Conservation (phyloP, 768 basidiomycete species). For the Dendrothele bispora region DNA sequence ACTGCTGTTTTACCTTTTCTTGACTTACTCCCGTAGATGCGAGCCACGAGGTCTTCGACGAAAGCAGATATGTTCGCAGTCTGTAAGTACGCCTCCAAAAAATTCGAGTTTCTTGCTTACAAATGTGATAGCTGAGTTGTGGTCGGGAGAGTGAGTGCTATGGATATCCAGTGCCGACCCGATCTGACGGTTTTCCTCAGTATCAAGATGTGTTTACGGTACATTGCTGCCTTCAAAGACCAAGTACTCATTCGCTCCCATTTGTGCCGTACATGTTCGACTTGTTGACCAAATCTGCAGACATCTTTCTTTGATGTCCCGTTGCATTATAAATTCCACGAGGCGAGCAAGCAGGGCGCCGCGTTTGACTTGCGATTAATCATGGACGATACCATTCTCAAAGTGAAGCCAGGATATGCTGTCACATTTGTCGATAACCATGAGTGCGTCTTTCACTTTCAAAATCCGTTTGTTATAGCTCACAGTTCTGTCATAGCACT, state of each 20-base stretch:
- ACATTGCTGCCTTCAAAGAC: conserved; percentile 63
- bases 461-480: background rate
- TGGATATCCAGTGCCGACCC: background rate
- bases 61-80: conserved; percentile 58
- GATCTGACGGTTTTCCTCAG: conserved; percentile 32
- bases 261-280: conserved; percentile 1
- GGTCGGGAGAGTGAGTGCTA: conserved; percentile 64
- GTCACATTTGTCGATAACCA: conserved; percentile 93
- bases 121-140: conserved; percentile 71
- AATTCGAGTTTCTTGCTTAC: background rate
- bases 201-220: conserved; percentile 50
- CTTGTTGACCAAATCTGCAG: conserved; percentile 34
- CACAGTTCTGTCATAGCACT: conserved; percentile 44
- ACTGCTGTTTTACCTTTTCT: background rate
- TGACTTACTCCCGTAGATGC: conserved; percentile 39
- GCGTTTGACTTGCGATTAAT: conserved; percentile 78
- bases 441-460: conserved; percentile 53
- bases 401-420: conserved; percentile 71
- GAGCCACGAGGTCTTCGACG: conserved; percentile 44
- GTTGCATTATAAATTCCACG: conserved; percentile 79
- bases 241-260: conserved; percentile 41
- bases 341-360: conserved; percentile 67
- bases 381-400: conserved; percentile 66
- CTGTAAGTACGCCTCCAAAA: conserved; percentile 27
- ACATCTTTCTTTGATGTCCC: conserved; percentile 91